phyloP scores from a whole-genome alignment of 352 stramenopile species.

The Pythium folliculosum region DNA sequence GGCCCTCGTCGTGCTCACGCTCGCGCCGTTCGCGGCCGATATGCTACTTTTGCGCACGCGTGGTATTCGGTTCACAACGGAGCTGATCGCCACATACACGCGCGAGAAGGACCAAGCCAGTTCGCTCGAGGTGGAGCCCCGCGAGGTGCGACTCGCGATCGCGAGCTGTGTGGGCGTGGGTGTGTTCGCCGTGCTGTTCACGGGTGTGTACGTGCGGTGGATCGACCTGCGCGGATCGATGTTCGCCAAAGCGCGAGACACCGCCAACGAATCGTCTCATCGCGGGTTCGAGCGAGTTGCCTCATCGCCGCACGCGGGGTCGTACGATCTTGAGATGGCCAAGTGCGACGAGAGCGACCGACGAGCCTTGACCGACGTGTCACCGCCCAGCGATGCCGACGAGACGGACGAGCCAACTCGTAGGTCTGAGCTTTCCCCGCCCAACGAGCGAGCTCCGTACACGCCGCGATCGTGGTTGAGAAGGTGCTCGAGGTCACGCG shows the following conservation, averaged over 20 bases:
- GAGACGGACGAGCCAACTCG: not conserved
- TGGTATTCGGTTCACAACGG: slow-evolving; percentile 14
- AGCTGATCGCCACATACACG: slow-evolving; percentile 1
- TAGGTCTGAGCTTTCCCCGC: not conserved
- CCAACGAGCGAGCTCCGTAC: not conserved
- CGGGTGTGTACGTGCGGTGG: slow-evolving; percentile 8
- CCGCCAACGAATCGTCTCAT: not conserved
- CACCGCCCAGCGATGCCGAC: not conserved
- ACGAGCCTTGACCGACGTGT: not conserved
- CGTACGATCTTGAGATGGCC: not conserved
- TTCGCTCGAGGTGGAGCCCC: slow-evolving; percentile 3
- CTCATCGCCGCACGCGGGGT: not conserved
- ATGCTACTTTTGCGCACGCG: slow-evolving; percentile 16
- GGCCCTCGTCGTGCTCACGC: slow-evolving; percentile 8
- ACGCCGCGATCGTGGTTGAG: not conserved
- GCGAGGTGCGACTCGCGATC: slow-evolving; percentile 25
- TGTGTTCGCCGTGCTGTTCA: slow-evolving; percentile 8
- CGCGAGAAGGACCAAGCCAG: not conserved
- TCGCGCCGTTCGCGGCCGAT: slow-evolving; percentile 25
- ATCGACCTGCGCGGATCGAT: not conserved
- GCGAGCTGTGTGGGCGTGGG: not conserved
- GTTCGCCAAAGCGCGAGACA: not conserved
- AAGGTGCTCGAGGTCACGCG: not conserved
- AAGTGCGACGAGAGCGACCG: not conserved
- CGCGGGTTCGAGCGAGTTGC: not conserved